Base-by-base conservation (phyloP, 129 eudicot species). In the Helianthus tuberosus region DNA sequence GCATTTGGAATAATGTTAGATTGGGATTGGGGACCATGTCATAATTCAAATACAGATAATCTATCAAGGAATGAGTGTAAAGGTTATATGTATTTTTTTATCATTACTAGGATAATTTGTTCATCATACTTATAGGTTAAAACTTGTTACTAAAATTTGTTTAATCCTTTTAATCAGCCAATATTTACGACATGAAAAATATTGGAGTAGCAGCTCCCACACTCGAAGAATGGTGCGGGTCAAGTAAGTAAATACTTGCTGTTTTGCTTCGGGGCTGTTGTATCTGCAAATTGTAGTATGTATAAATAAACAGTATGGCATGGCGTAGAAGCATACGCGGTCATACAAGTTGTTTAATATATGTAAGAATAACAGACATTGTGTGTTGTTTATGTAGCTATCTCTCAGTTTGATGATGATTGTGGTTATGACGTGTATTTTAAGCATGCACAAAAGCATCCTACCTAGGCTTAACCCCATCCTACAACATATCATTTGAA, bases 171-270 rank as follows among this genome's bases (percentile, higher is more conserved):
- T 12, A 61, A 66, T 20, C 86, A 90, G 96, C 89, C 13, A 90
- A 85, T 68, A 32, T 87, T 41, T n/a, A 70, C 15, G 93, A 87
- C 82, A 90, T 90, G 96, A 87, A 69, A 64, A 90, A 87, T 69
- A 60, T 87, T 69, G 96, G 93, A 73, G 91, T 87, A 16, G 82
- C 78, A 14, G 82, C 91, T 25, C 89, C 89, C 69, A 81, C 91
- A 5, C 86, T 87, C 69, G 77, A 87, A 64, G 93, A 87, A 79
- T 85, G 96, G 91, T 73, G 83, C 68, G 17, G 65, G 35, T 59
- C 68, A 20, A 61, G 73, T 55, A n/a, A 36, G 60, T 58, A 64
- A 64, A 38, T 39, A 25, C 0, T n/a, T 15, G 29, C 3, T 0
- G 50, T 15, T 64, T 38, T 64, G 50, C 49, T 64, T 64, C 3